phyloP scores from a whole-genome alignment of 2,329 filamentous ascomycete genomes.

The Fusarium sp. region DNA sequence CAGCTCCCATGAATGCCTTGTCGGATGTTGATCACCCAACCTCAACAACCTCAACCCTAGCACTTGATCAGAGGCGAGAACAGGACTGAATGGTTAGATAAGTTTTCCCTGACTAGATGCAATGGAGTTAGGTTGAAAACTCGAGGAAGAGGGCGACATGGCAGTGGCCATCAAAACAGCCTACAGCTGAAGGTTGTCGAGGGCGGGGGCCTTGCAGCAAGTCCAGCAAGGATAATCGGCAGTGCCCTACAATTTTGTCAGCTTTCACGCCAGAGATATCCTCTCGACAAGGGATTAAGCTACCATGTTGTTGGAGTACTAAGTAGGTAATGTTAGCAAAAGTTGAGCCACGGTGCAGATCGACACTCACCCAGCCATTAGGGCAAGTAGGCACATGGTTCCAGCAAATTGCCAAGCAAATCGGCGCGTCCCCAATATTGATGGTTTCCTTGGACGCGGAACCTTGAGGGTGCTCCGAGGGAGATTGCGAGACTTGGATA shows the following conservation, averaged over 20 bases:
- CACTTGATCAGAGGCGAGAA: not conserved
- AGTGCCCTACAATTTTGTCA: conserved; percentile 11
- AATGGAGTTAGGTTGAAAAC: not conserved
- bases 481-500: conserved; percentile 24
- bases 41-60: not conserved
- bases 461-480: not conserved
- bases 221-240: conserved; percentile 17
- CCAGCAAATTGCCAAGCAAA: conserved; percentile 19
- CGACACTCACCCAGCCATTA: conserved; percentile 18
- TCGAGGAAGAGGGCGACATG: not conserved
- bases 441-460: not conserved
- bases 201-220: conserved; percentile 11
- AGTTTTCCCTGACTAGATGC: no score
- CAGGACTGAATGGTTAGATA: not conserved
- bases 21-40: not conserved
- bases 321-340: not conserved
- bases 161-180: not conserved
- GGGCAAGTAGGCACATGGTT: conserved; percentile 3
- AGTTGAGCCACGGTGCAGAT: fast-evolving
- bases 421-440: not conserved
- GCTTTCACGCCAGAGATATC: not conserved
- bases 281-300: not conserved
- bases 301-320: conserved; percentile 25
- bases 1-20: not conserved
- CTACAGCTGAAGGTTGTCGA: not conserved